These are phyloP conservation scores for Thinopyrum obtusiflorum DNA, from an alignment of 202 grass and related monocot species.

Conservation along the genomic window DNA sequence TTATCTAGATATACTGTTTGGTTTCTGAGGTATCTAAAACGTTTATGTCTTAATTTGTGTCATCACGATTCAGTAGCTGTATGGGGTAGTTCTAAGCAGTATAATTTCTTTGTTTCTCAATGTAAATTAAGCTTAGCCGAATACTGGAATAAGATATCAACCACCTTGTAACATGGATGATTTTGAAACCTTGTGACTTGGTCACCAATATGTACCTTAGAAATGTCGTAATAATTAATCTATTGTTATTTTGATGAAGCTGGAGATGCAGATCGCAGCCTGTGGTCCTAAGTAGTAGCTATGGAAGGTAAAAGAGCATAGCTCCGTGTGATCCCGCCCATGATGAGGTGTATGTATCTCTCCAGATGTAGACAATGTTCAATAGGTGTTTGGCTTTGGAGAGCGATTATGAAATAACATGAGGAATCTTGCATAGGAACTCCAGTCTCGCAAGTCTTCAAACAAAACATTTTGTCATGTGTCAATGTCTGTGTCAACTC, in stretches of 20 bases:
- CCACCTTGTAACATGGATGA: neutral
- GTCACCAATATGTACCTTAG: neutral
- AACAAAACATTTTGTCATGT: too few species aligned
- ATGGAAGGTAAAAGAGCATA: neutral
- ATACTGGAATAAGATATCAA: neutral
- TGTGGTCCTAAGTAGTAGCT: conserved; percentile 38
- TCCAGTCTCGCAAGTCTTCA: neutral
- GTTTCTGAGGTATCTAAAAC: neutral
- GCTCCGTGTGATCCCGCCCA: conserved; percentile 34
- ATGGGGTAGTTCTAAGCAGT: neutral
- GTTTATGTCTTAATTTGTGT: neutral
- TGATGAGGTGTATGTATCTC: conserved; percentile 28
- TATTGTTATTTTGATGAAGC: conserved; percentile 50
- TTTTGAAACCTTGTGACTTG: neutral
- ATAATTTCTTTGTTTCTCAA: neutral
- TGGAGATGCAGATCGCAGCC: conserved; percentile 73
- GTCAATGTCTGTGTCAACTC: too few species aligned
- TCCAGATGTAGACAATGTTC: conserved; percentile 38
- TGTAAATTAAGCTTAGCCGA: neutral
- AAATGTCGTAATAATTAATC: neutral
- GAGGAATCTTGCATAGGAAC: conserved; percentile 1
- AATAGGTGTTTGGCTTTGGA: conserved; percentile 12
- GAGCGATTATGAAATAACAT: conserved; percentile 12
- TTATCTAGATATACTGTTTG: neutral
- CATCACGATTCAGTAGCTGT: neutral